These are phyloP conservation scores for Trypanosomatidae sp. DNA, from an alignment of 208 protist genomes.

Conservation along the genomic window DNA sequence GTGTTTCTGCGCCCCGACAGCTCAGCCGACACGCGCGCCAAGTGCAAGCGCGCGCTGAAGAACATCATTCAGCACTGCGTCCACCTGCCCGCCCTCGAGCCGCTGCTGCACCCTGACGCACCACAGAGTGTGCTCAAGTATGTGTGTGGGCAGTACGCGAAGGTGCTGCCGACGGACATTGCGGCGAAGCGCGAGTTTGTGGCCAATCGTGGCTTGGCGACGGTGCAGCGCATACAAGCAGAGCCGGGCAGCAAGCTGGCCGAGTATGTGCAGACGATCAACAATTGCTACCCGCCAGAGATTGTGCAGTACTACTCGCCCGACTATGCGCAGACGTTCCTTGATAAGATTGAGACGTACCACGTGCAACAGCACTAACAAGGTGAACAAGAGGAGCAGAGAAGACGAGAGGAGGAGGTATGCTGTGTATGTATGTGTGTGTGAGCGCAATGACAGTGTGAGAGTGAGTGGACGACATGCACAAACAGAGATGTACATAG, in stretches of 20 bases:
- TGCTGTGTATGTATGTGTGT: too few relatives aligned
- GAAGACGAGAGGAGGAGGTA: too few relatives aligned
- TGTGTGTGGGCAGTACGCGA: conserved; percentile 96
- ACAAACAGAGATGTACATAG: too few relatives aligned
- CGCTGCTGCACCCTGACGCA: conserved; percentile 90
- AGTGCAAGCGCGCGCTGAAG: conserved; percentile 95
- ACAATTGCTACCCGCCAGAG: conserved; percentile 96
- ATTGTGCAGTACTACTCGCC: conserved; percentile 98
- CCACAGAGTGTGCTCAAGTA: conserved; percentile 95
- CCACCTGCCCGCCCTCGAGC: conserved; percentile 93
- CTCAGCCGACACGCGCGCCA: conserved; percentile 92
- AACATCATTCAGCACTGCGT: conserved; percentile 94
- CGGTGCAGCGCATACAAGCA: conserved; percentile 93
- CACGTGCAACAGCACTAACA: conserved; percentile 67
- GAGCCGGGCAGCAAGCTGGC: conserved; percentile 91
- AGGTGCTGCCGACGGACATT: conserved; percentile 96
- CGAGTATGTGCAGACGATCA: conserved; percentile 96
- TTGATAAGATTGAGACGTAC: conserved; percentile 94
- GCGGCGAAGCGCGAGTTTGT: conserved; percentile 95
- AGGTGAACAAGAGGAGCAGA: too few relatives aligned
- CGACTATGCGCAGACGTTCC: conserved; percentile 91
- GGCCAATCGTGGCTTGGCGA: conserved; percentile 85
- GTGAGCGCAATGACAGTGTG: too few relatives aligned
- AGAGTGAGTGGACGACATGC: too few relatives aligned
- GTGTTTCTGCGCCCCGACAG: conserved; percentile 80